phyloP scores from a whole-genome alignment of 345 rosid species.

The Laguncularia racemosa region DNA sequence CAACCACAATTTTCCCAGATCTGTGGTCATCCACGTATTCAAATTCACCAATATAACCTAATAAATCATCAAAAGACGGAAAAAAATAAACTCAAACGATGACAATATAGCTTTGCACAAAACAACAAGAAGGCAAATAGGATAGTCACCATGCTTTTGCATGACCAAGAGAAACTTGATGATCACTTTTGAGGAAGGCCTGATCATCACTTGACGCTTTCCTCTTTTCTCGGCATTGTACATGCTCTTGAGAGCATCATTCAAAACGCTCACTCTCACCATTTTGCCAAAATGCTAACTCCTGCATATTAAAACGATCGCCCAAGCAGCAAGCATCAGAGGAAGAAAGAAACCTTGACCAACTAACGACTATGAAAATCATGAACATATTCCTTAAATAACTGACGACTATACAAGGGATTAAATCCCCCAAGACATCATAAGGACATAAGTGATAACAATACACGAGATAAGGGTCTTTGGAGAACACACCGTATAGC shows the following conservation, averaged over 20 bases:
- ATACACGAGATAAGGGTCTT: no score
- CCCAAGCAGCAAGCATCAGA: neutral
- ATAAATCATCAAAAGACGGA: neutral
- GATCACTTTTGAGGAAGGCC: constrained; percentile 81
- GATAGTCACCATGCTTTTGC: constrained; percentile 60
- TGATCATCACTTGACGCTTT: constrained; percentile 73
- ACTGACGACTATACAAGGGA: no score
- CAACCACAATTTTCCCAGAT: constrained; percentile 76
- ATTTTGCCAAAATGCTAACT: constrained; percentile 24
- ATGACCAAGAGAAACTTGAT: constrained; percentile 76
- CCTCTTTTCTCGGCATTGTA: constrained; percentile 81
- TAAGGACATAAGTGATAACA: no score
- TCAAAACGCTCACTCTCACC: constrained; percentile 76
- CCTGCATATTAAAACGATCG: neutral
- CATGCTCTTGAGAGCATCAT: constrained; percentile 85
- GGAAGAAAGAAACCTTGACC: no score
- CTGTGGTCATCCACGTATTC: constrained; percentile 85
- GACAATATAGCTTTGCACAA: neutral
- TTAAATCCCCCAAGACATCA: no score
- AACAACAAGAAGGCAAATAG: neutral
- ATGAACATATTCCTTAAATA: no score
- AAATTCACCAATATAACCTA: constrained; percentile 77
- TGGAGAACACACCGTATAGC: no score
- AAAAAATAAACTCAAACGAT: neutral
- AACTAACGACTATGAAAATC: no score